Base-by-base conservation (phyloP, 192 early-diverging fungal genomes). In the Podila clonocystis region DNA sequence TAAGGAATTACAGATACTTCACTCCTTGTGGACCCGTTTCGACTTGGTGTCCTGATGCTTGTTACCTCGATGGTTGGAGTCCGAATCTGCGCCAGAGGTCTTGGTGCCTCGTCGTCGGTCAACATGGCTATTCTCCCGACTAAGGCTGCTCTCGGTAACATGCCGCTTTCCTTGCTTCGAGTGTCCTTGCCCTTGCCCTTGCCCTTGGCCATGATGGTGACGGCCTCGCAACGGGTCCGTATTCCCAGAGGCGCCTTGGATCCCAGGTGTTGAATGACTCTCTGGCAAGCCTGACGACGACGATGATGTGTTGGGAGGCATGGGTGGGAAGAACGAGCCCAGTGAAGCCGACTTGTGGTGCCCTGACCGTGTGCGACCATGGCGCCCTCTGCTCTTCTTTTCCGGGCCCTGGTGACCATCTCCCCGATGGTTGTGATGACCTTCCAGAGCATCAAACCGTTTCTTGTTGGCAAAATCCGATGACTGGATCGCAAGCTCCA, bases 141-240 rank as follows among this genome's bases (percentile, higher is more conserved):
- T 45, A 13, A 45, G 41, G 41, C 41, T 45, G 41, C 41, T 45
- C 41, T 45, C 41, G 13, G 11, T 12, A 15, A 12, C 41, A 45
- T 45, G 41, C 2, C 15, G 41, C 41, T 0, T 45, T 45, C 41
- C 41, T 45, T 45, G 77, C 58, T n/a, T 75, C 66, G 17, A 55
- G 65, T 93, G 48, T 84, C 87, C 76, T 93, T 91, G 26, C 93
- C 86, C 71, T 93, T 89, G 45, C 87, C 88, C 49, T 89, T 87
- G 48, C 89, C 85, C 71, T 94, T 95, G 48, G 89, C 85, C 71
- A 93, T 95, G 41, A 17, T 45, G 41, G 15, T 45, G 41, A 17
- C 12, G 41, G 11, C 15, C 41, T 45, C 41, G 41, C 41, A 45
- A 15, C 4, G 12, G 13, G 41, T 45, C 41, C 15, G 13, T 45